These are phyloP conservation scores for Centella asiatica DNA, from an alignment of 129 eudicot genomes.

Conservation along the genomic window DNA sequence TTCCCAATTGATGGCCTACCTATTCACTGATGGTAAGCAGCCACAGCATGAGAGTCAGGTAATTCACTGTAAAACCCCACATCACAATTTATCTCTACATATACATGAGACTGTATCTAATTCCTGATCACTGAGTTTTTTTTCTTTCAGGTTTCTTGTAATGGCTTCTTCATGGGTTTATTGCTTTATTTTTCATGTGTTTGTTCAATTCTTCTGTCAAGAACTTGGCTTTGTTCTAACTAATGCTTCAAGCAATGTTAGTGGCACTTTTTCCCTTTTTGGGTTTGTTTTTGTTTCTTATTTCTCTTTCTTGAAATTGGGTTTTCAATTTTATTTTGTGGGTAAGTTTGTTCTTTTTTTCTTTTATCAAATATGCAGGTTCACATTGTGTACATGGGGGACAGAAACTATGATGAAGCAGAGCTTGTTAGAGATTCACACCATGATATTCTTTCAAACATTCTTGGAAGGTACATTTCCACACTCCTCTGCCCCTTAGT, in stretches of 20 bases:
- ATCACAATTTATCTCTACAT: not conserved
- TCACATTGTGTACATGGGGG: constrained; percentile 52
- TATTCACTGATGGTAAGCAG: not conserved
- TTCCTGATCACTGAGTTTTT: not conserved
- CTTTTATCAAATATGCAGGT: constrained; percentile 22
- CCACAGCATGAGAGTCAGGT: constrained; percentile 5
- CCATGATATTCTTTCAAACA: constrained; percentile 32
- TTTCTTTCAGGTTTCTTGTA: not conserved
- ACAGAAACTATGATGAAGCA: constrained; percentile 21
- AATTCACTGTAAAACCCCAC: not conserved
- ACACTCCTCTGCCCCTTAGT: no score
- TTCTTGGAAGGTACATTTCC: constrained; percentile 37
- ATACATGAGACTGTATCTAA: no score
- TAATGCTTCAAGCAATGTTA: constrained; percentile 15
- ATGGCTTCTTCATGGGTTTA: constrained; percentile 17
- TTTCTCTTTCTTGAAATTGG: not conserved
- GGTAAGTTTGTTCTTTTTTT: not conserved
- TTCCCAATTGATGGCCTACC: not conserved
- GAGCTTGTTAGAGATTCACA: constrained; percentile 30
- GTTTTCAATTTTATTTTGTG: not conserved
- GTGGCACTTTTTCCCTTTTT: no score
- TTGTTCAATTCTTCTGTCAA: not conserved
- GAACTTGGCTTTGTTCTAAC: constrained; percentile 2
- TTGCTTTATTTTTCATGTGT: constrained; percentile 3
- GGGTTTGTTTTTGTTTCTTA: no score